These are phyloP conservation scores for Sarocladiaceae sp. DNA, from an alignment of 2,329 filamentous ascomycete genomes.

Conservation along the genomic window DNA sequence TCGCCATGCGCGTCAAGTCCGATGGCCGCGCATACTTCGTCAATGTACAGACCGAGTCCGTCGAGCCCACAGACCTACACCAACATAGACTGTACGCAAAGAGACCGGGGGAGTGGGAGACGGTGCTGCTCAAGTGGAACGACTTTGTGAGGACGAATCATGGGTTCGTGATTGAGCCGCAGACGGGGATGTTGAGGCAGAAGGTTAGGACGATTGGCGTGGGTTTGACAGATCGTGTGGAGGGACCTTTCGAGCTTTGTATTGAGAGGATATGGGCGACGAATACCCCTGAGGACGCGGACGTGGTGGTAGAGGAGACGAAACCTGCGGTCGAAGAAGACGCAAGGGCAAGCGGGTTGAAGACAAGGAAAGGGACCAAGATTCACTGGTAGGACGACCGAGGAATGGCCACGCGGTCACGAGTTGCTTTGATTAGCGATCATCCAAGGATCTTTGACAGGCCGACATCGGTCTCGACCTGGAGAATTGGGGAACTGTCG, in stretches of 20 bases:
- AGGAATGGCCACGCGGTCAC: no score
- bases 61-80: constrained; percentile 92
- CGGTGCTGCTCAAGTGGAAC: constrained; percentile 81
- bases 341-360: constrained; percentile 20
- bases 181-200: constrained; percentile 80
- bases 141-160: constrained; percentile 95
- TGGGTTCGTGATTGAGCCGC: constrained; percentile 86
- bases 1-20: constrained; percentile 82
- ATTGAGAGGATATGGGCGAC: constrained; percentile 89
- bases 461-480: no score
- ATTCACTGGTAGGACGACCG: constrained; percentile 33
- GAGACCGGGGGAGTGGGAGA: constrained; percentile 85
- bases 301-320: constrained; percentile 14
- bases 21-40: constrained; percentile 91
- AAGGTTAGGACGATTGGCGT: constrained; percentile 82
- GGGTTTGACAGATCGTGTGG: constrained; percentile 80
- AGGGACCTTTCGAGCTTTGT: constrained; percentile 80
- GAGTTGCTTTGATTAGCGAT: no score
- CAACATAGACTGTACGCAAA: constrained; percentile 83
- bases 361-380: constrained; percentile 30
- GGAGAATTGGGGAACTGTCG: neutral
- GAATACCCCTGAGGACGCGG: constrained; percentile 41
- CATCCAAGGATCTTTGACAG: no score
- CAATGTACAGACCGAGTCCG: constrained; percentile 90
- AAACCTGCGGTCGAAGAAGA: neutral